Evolutionary conservation across 176 grass and related monocot species (phyloP).

Genomic region (Triticum dicoccoides): DNA sequence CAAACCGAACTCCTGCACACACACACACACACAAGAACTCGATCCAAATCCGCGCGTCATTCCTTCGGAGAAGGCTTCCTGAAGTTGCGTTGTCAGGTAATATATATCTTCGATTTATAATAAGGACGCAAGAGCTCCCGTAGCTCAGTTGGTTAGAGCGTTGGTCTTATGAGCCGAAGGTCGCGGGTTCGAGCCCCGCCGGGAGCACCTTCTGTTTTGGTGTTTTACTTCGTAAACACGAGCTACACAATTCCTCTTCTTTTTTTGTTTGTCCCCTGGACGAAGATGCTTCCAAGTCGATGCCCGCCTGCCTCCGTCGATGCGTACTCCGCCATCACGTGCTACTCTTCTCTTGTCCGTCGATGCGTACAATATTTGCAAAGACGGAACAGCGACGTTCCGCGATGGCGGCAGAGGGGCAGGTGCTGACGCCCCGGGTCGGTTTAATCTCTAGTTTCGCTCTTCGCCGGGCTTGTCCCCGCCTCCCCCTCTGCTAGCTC

Average conservation of each 20-base stretch:
- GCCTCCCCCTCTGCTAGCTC: too few relatives aligned
- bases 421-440: background rate
- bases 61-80: too few relatives aligned
- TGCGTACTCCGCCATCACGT: background rate
- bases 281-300: too few relatives aligned
- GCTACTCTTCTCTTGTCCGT: background rate
- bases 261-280: too few relatives aligned
- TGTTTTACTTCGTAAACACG: background rate
- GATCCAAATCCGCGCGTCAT: too few relatives aligned
- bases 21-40: too few relatives aligned
- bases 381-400: background rate
- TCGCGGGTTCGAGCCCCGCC: slow-evolving; percentile 77
- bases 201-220: background rate
- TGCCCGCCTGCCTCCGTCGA: too few relatives aligned
- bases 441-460: background rate
- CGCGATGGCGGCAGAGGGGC: too few relatives aligned
- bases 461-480: too few relatives aligned
- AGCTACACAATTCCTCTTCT: background rate
- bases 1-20: too few relatives aligned
- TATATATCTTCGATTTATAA: accelerated
- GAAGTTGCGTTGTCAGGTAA: too few relatives aligned
- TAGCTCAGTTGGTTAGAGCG: slow-evolving; percentile 99
- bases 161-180: slow-evolving; percentile 99
- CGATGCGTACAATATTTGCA: background rate
- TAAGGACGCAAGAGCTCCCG: slow-evolving; percentile 15